phyloP scores from a whole-genome alignment of 2,329 filamentous ascomycete genomes.

The Thielaviopsis musarum region DNA sequence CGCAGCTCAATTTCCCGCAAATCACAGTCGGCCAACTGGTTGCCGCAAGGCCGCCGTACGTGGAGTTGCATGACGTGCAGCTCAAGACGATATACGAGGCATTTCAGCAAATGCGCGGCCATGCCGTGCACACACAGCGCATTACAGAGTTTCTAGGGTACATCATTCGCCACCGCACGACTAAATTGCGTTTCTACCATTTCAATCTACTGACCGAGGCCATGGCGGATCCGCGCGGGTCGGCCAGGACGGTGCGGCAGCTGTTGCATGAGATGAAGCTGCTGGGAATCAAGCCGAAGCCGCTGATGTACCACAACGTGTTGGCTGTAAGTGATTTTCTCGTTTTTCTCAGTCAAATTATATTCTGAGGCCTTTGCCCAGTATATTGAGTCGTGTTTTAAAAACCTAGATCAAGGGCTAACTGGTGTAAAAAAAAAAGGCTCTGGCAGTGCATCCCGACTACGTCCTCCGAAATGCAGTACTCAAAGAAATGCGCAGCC shows the following conservation, averaged over 20 bases:
- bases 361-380: no score
- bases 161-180: slow-evolving; percentile 37
- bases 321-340: slow-evolving; percentile 36
- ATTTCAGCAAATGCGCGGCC: slow-evolving; percentile 24
- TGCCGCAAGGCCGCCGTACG: neutral
- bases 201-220: slow-evolving; percentile 63
- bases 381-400: no score
- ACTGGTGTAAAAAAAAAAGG: slow-evolving; percentile 23
- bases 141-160: slow-evolving; percentile 31
- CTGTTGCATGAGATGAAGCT: slow-evolving; percentile 59
- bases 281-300: slow-evolving; percentile 44
- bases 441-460: slow-evolving; percentile 69
- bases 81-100: slow-evolving; percentile 29
- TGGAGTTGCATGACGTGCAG: slow-evolving; percentile 19
- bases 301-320: slow-evolving; percentile 51
- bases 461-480: slow-evolving; percentile 58
- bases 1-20: neutral
- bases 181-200: slow-evolving; percentile 38
- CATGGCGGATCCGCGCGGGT: slow-evolving; percentile 52
- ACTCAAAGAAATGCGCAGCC: slow-evolving; percentile 53
- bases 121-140: slow-evolving; percentile 13
- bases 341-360: neutral
- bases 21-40: slow-evolving; percentile 9
- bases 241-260: slow-evolving; percentile 40
- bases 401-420: neutral